Evolutionary conservation across 495 filamentous ascomycete species (phyloP), one percentile per base, ranked within the genome.

Genomic region (Penicillium arizonense): DNA sequence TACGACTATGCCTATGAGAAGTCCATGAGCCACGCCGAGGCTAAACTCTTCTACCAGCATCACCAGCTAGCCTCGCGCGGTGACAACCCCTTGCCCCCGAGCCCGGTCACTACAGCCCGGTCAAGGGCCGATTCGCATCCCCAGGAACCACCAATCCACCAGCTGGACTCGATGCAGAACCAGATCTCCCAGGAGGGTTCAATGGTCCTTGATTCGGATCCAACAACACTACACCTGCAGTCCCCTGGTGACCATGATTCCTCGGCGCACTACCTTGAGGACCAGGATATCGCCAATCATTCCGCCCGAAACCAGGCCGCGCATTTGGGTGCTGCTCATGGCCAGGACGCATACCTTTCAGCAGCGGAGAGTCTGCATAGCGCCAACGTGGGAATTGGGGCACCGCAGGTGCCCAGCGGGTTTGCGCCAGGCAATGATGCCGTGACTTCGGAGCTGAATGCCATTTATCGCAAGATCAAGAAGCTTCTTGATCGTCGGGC

Each of bases 31-130:
- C 90, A 97, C 70, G 81, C 87, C 18, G 93, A 98, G 62, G 89
- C 93, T 33, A 97, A 94, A 67, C 78, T 96, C 26, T 92, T 97
- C 75, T 98, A 96, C 70, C 94, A 96, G 63, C 81, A 90, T 52
- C 91, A 90, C 69, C 88, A 91, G 69, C 72, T 85, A 18, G 82
- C 66, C 23, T 60, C 63, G 6, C 56, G 53, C 9, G 47, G 33
- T 16, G 61, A 66, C 11, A 54, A 52, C 12, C 55, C 67, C n/a
- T 14, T 36, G 12, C 55, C 62, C 12, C 53, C 47, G 20, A 71
- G 56, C 43, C 58, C 64, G 9, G 48, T 59, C 24, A 46, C 47
- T 12, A 30, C 59, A 14, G 52, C 47, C 34, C 57, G 50, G 42
- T 33, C 58, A 6, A 18, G 43, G 24, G 23, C 24, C 23, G 61